phyloP scores from a whole-genome alignment of 129 eudicot genomes.

The Lactuca sativa region DNA sequence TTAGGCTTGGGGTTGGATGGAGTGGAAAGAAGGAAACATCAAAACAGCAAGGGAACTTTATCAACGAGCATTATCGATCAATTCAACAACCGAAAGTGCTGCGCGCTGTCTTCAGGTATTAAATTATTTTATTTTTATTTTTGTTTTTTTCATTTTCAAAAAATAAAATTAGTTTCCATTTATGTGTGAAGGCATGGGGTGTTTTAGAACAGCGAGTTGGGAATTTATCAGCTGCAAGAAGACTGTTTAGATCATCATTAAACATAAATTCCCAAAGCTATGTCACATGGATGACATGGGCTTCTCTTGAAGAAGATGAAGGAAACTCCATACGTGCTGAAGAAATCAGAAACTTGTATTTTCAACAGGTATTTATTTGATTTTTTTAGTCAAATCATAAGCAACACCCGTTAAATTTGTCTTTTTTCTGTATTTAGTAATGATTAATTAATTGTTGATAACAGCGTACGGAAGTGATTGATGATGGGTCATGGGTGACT shows the following conservation, averaged over 20 bases:
- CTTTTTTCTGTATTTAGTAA: neutral
- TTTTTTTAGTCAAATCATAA: no score
- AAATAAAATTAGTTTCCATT: neutral
- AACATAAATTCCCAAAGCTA: conserved; percentile 89
- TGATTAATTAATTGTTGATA: neutral
- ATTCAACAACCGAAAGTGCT: conserved; percentile 80
- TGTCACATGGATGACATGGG: conserved; percentile 99
- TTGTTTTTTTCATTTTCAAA: neutral
- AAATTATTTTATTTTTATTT: neutral
- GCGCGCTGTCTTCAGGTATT: conserved; percentile 95
- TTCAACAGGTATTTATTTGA: conserved; percentile 68
- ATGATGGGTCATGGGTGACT: conserved; percentile 92
- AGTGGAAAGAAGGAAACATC: conserved; percentile 96
- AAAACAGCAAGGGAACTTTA: conserved; percentile 77
- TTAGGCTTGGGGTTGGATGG: conserved; percentile 99
- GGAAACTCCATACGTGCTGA: conserved; percentile 95
- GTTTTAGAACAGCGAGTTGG: conserved; percentile 90
- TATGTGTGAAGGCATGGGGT: conserved; percentile 83
- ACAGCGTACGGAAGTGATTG: conserved; percentile 92
- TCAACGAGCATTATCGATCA: conserved; percentile 65
- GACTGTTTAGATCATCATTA: conserved; percentile 86
- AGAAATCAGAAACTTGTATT: conserved; percentile 89
- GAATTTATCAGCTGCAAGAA: conserved; percentile 84
- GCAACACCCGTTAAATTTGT: neutral
- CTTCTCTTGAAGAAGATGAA: conserved; percentile 86